Conservation (phyloP, 352 stramenopile species). For the Aphanomyces stellatus region DNA sequence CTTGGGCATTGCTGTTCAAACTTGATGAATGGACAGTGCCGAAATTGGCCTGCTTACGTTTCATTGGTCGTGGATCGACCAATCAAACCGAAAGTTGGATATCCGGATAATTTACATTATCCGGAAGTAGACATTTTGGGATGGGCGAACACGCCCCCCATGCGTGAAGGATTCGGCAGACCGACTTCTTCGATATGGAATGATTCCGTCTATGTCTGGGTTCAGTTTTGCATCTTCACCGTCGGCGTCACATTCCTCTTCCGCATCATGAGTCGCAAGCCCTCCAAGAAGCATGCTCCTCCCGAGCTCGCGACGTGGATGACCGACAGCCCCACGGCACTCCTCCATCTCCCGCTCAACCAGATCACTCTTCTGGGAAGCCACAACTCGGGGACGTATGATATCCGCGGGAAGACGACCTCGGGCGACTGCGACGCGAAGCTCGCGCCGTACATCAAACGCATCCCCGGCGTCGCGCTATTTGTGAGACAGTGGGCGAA, state of each 20-base stretch:
- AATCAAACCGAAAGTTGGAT: not conserved
- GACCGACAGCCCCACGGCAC: not conserved
- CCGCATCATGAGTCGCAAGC: too few relatives aligned
- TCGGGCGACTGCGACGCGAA: conserved; percentile 11
- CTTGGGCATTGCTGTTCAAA: conserved; percentile 53
- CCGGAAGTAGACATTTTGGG: too few relatives aligned
- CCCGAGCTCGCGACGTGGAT: conserved; percentile 14
- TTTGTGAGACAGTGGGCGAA: conserved; percentile 12
- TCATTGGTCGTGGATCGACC: not conserved
- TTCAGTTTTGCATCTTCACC: too few relatives aligned
- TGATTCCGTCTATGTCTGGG: too few relatives aligned
- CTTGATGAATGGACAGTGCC: not conserved
- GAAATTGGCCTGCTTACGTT: not conserved
- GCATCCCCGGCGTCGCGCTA: not conserved
- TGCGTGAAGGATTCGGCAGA: too few relatives aligned
- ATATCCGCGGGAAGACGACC: not conserved
- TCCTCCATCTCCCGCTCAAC: not conserved
- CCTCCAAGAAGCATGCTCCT: too few relatives aligned
- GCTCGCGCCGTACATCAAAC: conserved; percentile 5
- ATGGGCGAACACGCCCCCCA: too few relatives aligned
- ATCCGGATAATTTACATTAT: not conserved
- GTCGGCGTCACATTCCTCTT: too few relatives aligned
- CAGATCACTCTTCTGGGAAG: conserved; percentile 2
- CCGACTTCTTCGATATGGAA: too few relatives aligned
- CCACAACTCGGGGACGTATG: conserved; percentile 19